phyloP scores from a whole-genome alignment of 2,329 filamentous ascomycete species.

The Colletotrichum truncatum region DNA sequence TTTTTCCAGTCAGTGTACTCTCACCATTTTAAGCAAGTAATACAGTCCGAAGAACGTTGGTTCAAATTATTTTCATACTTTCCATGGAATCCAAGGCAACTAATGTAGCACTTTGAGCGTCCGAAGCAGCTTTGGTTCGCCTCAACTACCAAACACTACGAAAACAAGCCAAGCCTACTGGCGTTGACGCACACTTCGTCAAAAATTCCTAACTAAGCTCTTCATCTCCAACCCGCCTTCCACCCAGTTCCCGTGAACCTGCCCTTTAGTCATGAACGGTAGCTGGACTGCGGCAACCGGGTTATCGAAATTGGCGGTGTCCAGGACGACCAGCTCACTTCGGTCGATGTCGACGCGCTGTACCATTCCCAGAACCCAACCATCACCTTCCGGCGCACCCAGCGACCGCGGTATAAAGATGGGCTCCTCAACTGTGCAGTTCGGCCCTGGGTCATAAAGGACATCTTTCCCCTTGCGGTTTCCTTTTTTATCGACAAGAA shows the following conservation, averaged over 20 bases:
- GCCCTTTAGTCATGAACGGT: constrained; percentile 41
- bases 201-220: not conserved
- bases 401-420: constrained; percentile 49
- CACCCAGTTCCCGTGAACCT: constrained; percentile 45
- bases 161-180: no score
- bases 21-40: no score
- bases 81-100: no score
- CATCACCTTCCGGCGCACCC: constrained; percentile 48
- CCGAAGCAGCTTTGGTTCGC: no score
- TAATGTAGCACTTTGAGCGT: no score
- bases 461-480: not conserved
- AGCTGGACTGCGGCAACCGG: constrained; percentile 49
- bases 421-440: constrained; percentile 51
- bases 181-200: not conserved
- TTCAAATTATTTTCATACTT: no score
- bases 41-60: no score
- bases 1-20: no score
- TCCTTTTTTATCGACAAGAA: not conserved
- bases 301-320: constrained; percentile 45
- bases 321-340: constrained; percentile 39
- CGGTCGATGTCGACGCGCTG: constrained; percentile 22
- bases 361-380: constrained; percentile 49
- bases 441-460: constrained; percentile 4
- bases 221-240: constrained; percentile 7
- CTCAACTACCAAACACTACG: no score